phyloP scores from a whole-genome alignment of 805 yeast species.

The Metschnikowia gelsemii region DNA sequence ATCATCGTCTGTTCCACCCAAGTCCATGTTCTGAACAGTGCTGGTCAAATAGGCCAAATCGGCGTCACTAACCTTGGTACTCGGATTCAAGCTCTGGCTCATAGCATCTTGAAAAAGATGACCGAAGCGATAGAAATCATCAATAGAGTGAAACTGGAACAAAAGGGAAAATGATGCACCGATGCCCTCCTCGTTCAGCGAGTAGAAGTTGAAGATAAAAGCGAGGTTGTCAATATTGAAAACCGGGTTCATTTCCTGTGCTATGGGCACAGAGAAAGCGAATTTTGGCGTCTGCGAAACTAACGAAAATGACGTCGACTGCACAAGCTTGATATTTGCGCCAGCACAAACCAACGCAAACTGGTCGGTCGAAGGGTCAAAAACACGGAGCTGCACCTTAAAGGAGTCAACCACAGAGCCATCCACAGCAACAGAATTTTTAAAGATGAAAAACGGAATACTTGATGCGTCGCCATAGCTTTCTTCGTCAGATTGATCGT shows the following conservation, averaged over 20 bases:
- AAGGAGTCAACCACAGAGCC: slow-evolving; percentile 22
- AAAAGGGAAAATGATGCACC: slow-evolving; percentile 58
- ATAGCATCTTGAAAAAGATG: slow-evolving; percentile 9
- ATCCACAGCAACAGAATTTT: slow-evolving; percentile 13
- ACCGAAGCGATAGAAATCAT: slow-evolving; percentile 44
- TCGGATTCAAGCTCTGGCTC: slow-evolving; percentile 6
- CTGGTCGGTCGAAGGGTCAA: slow-evolving; percentile 48
- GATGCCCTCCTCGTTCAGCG: slow-evolving; percentile 19
- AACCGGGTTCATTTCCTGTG: slow-evolving; percentile 59
- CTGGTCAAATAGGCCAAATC: slow-evolving; percentile 10
- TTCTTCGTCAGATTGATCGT: slow-evolving; percentile 17
- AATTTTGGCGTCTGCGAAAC: slow-evolving; percentile 23
- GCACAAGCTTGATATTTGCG: slow-evolving; percentile 29
- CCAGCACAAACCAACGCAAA: slow-evolving; percentile 45
- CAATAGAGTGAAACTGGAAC: slow-evolving; percentile 48
- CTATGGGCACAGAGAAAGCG: slow-evolving; percentile 18
- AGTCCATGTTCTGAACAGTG: slow-evolving; percentile 35
- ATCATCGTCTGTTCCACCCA: slow-evolving; percentile 52
- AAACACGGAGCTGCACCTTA: slow-evolving; percentile 51
- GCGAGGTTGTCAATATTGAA: slow-evolving; percentile 56
- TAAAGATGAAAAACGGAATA: slow-evolving; percentile 16
- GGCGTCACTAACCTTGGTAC: slow-evolving; percentile 1
- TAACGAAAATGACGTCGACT: slow-evolving; percentile 55
- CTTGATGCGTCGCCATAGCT: slow-evolving; percentile 20
- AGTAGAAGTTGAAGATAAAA: slow-evolving; percentile 62